Base-by-base conservation (phyloP, 805 yeast species). In the Wickerhamomyces alni region DNA sequence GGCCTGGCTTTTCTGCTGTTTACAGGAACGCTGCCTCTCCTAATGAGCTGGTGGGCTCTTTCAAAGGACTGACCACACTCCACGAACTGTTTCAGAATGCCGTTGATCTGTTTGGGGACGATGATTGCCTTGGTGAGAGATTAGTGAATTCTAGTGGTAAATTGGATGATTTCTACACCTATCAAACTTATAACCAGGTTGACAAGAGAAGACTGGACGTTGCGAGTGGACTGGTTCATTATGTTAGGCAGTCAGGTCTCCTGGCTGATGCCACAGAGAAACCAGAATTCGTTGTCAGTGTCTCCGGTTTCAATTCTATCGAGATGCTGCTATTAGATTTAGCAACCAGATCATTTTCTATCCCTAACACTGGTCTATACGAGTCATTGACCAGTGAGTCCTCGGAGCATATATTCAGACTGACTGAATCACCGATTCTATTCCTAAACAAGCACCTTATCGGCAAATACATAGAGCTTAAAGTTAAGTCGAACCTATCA, bases 281-380 rank as follows among this genome's bases (percentile, higher is more conserved):
- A 33, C 46, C 47, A 8, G 41, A 48, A 19, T 75, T 73, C 43
- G 58, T 72, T 21, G 69, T 75, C 30, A 55, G 74, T 11, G 45
- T 77, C 13, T 75, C 70, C 44, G 66, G 76, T 21, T 50, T 56
- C n/a, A 77, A 77, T 51, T 59, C 79, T 33, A 57, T 67, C 11
- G 81, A 78, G 57, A 78, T 84, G 85, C 63, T 67, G 18, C 48
- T 77, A 19, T 55, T 78, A 17, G 85, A 79, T 57, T 55, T 77
- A 48, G 82, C 84, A 2, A 73, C 80, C 45, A 58, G 63, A 13
- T 63, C 74, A 7, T 75, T 70, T 61, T 68, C 65, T 61, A 71
- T 58, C 33, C 62, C 69, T 18, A 56, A 62, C 36, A 70, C 70
- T 2, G 63, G 70, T 4, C 47, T 70, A 16, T 70, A 70, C 42